Base-by-base conservation (phyloP, 192 early-diverging fungal genomes). In the Entophlyctis helioformis region DNA sequence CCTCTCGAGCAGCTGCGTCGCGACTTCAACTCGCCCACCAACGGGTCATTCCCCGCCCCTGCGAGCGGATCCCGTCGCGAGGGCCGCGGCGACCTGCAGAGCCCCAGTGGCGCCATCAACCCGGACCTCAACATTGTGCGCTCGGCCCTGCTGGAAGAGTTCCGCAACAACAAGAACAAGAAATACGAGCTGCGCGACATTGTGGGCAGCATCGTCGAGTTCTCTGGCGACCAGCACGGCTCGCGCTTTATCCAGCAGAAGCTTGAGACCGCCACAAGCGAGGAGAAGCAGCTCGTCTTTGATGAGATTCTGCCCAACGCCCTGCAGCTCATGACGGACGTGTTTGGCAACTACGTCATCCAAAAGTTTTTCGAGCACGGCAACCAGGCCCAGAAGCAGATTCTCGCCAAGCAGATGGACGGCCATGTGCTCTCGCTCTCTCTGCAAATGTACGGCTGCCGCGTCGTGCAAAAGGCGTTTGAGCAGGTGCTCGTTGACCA, bases 281-380 rank as follows among this genome's bases (percentile, higher is more conserved):
- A 96, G 31, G 95, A 98, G 50, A 96, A 95, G 68, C 83, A 95
- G 64, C 68, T 89, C 39, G 92, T 98, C 36, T 98, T 98, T 72
- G 85, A 89, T 20, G 95, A 98, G 58, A 85, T 98, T 36, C 64
- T 88, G 47, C 89, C 89, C 4, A 82, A 84, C 46, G 81, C 87
- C 0, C 68, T 91, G 38, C 87, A 93, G 51, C 65, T 98, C 42
- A 98, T 95, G 91, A 94, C 90, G 5, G 95, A 98, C 51, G 95
- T 98, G 0, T 98, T 98, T 85, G 95, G 95, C 35, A 98, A 98
- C 76, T 98, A 98, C 56, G 95, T 98, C 41, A 86, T 98, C 41
- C 95, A 98, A 71, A 98, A 96, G 67, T 93, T 98, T 63, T 98
- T 98, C 72, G 95, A 98, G 68, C 89, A 98, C 57, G 95, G 70